Conservation (phyloP, 1,284 basidiomycete species). For the Pyrrhoderma noxium region DNA sequence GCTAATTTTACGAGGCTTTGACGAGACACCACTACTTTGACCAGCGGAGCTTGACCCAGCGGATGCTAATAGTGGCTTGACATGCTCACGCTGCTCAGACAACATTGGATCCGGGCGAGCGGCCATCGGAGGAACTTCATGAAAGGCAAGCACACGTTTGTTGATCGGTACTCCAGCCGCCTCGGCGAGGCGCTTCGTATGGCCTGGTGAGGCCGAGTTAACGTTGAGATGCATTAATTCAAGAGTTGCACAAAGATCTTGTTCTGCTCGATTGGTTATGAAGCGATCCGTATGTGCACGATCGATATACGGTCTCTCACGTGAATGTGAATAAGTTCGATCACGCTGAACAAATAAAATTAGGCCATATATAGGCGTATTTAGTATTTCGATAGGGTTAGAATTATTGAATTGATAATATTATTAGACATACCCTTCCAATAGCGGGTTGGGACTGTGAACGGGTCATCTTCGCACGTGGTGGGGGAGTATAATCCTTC, state of each 20-base stretch:
- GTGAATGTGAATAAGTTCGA: conserved; percentile 10
- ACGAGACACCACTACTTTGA: conserved; percentile 45
- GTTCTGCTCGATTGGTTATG: conserved; percentile 55
- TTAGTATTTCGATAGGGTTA: no score
- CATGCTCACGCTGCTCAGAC: conserved; percentile 65
- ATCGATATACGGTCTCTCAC: conserved; percentile 28
- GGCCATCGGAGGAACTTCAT: conserved; percentile 65
- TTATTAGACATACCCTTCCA: conserved; percentile 29
- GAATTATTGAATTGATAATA: conserved; percentile 10
- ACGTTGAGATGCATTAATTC: conserved; percentile 56
- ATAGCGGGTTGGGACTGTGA: conserved; percentile 63
- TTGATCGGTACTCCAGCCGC: conserved; percentile 69
- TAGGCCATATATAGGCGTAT: no score
- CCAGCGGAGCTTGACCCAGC: conserved; percentile 52
- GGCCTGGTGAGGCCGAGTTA: conserved; percentile 58
- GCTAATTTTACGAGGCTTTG: conserved; percentile 72
- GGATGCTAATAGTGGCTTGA: conserved; percentile 63
- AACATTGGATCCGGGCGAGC: conserved; percentile 57
- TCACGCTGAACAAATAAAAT: conserved; percentile 17
- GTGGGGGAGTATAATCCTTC: conserved; percentile 46
- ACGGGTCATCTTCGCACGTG: conserved; percentile 58
- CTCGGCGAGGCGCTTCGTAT: conserved; percentile 66
- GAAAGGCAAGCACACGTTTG: conserved; percentile 70
- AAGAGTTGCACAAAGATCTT: conserved; percentile 50
- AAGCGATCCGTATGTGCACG: conserved; percentile 53